Base-by-base conservation (phyloP, 805 yeast species). In the Myxozyma neotropica region DNA sequence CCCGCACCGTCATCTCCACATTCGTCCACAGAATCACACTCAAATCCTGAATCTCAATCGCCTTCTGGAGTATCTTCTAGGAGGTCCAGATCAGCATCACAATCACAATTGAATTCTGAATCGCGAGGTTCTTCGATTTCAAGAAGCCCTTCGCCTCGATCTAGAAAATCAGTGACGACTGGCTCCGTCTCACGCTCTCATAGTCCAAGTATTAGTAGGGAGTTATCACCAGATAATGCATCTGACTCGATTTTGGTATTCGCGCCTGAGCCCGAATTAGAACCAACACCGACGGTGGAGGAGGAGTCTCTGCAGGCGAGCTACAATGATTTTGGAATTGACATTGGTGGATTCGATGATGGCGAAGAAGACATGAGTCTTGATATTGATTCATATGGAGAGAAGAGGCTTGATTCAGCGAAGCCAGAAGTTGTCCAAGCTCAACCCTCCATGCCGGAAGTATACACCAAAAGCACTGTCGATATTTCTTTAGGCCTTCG, bases 261-360 rank as follows among this genome's bases (percentile, higher is more conserved):
- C 17, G 40, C 15, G 24, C 21, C 47, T n/a, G 55, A 35, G 24
- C 13, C 59, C 29, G 51, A 29, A 38, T 29, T 5, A 15, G 6
- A 15, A 17, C 21, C 6, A 5, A 15, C 5, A 15, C 17, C 42
- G 6, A n/a, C 42, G 6, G 17, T 17, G 6, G 42, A 38, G 13
- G 42, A 38, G 17, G 42, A 38, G 5, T 13, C 21, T 8, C 5
- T 5, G 17, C 42, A 36, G 21, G 17, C 29, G 23, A 23, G n/a
- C n/a, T 48, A 38, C 29, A 51, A 60, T 19, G 64, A 57, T 35
- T 43, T 53, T 42, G 64, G 58, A 24, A 60, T 60, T 39, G 64
- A 57, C 15, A 57, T 60, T 23, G 58, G 47, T 23, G 55, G 51
- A 12, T 54, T 45, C 15, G 48, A 53, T 44, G 58, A 60, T 26